A percentile compares a stretch with the other conserved stretches of the same genome.
Conservation (phyloP, 371 early-diverging fungal species). For the Blakeslea trispora region DNA sequence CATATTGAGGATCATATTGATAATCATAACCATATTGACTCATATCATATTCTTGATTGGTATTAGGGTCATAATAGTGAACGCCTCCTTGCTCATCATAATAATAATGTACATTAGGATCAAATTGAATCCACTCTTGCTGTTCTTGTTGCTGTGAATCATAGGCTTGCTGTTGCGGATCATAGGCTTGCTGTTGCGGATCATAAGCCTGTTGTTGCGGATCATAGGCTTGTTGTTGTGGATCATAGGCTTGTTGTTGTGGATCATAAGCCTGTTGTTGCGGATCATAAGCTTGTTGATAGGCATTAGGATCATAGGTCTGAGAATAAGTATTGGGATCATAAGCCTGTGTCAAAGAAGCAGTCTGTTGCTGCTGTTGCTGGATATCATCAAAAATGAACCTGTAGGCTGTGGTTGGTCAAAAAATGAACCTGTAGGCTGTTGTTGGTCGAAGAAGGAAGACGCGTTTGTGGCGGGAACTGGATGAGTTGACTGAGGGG, state of each 20-base stretch:
- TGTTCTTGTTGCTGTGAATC: conserved; percentile 5
- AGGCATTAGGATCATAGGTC: not conserved
- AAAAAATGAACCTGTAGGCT: conserved; percentile 11
- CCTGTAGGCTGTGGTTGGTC: conserved; percentile 11
- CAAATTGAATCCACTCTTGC: conserved; percentile 27
- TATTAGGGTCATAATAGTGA: conserved; percentile 46
- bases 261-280: not conserved
- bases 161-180: conserved; percentile 10
- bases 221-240: conserved; percentile 3
- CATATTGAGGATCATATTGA: conserved; percentile 32
- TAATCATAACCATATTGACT: conserved; percentile 29
- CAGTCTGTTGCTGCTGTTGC: conserved; percentile 4
- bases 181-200: conserved; percentile 1
- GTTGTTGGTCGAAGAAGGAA: conserved; percentile 26
- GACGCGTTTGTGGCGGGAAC: conserved; percentile 17
- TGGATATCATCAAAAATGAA: conserved; percentile 18
- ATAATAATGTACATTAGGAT: conserved; percentile 42
- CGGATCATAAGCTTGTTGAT: not conserved
- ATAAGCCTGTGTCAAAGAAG: conserved; percentile 12
- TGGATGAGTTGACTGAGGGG: conserved; percentile 1
- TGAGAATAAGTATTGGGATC: conserved; percentile 3
- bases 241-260: conserved; percentile 22
- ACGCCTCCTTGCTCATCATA: conserved; percentile 40
- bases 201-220: not conserved
- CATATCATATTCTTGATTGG: conserved; percentile 38